A percentile compares a stretch with the other conserved stretches of the same genome.
Conservation (phyloP, 192 early-diverging fungal genomes). For the Pilaira anomala region DNA sequence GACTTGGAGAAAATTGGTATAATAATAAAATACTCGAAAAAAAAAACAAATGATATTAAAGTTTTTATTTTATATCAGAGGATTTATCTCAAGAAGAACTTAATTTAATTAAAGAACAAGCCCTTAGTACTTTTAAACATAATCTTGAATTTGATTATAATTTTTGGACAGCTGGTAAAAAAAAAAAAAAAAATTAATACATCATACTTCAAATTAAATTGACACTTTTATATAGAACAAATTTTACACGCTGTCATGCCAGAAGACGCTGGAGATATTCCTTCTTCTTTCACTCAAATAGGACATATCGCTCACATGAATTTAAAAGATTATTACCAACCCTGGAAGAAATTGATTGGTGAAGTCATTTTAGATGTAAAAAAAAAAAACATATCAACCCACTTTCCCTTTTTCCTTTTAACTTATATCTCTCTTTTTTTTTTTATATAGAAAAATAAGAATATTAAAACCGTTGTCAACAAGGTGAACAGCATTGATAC, state of each 20-base stretch:
- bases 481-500: slow-evolving; percentile 94
- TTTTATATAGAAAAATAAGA: slow-evolving; percentile 86
- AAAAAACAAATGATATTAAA: background rate
- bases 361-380: slow-evolving; percentile 90
- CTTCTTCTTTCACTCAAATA: slow-evolving; percentile 75
- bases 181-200: background rate
- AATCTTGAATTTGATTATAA: background rate
- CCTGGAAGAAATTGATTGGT: slow-evolving; percentile 92
- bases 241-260: slow-evolving; percentile 14
- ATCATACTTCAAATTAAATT: background rate
- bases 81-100: slow-evolving; percentile 1
- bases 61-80: background rate
- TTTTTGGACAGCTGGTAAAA: slow-evolving; percentile 74
- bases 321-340: slow-evolving; percentile 82
- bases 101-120: slow-evolving; percentile 2
- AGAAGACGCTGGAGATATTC: slow-evolving; percentile 3
- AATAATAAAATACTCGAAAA: slow-evolving; percentile 15
- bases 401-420: no score
- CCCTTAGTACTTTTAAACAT: background rate
- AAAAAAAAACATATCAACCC: background rate
- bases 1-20: slow-evolving; percentile 31
- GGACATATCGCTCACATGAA: slow-evolving; percentile 99
- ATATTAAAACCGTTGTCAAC: slow-evolving; percentile 91
- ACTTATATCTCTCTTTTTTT: no score
- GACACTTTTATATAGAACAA: background rate